These are phyloP conservation scores for Aureobasidium sp. DNA, from an alignment of 2,329 filamentous ascomycete species.

Conservation along the genomic window DNA sequence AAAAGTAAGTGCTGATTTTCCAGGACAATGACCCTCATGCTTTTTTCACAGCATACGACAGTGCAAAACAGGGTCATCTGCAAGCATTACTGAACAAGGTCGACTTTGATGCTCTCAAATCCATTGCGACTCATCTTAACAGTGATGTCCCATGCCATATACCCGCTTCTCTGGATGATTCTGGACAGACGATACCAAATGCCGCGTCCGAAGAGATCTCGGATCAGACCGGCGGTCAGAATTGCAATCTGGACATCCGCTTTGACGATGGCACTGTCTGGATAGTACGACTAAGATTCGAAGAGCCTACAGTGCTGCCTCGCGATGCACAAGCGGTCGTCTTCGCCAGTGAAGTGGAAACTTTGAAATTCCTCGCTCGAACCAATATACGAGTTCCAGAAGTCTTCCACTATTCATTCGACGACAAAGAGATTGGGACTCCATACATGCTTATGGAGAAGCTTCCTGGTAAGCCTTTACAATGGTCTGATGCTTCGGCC, in stretches of 20 bases:
- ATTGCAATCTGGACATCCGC: background rate
- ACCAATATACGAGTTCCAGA: background rate
- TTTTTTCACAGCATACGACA: background rate
- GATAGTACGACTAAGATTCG: background rate
- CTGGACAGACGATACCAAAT: background rate
- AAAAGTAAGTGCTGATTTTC: background rate
- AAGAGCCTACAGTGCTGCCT: background rate
- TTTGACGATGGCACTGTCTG: background rate
- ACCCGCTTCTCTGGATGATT: background rate
- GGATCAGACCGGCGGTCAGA: background rate
- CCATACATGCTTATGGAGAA: slow-evolving; percentile 10
- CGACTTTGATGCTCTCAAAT: background rate
- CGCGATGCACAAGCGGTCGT: background rate
- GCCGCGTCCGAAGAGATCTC: background rate
- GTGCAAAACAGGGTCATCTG: background rate
- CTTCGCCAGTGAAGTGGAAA: slow-evolving; percentile 2
- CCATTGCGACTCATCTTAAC: background rate
- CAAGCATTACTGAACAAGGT: background rate
- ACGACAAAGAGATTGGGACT: background rate
- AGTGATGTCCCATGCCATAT: background rate
- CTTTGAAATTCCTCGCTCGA: background rate
- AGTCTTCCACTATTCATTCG: background rate
- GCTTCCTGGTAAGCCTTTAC: background rate
- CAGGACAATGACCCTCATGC: background rate
- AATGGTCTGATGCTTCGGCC: background rate